These are phyloP conservation scores for Cladosporium velox DNA, from an alignment of 2,329 filamentous ascomycete genomes.

Conservation along the genomic window DNA sequence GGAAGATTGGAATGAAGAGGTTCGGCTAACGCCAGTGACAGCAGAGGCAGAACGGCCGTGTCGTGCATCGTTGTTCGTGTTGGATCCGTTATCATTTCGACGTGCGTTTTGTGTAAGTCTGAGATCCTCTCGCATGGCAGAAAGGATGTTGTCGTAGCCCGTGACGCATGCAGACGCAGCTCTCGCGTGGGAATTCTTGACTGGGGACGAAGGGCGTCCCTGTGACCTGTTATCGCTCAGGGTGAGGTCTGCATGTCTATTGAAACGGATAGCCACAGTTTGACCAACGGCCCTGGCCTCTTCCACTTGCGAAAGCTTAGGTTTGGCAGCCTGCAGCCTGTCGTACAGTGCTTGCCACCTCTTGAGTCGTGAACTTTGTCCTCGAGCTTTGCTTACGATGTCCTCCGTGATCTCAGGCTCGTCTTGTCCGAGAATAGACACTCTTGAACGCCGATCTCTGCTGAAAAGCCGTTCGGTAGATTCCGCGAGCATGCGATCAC, in stretches of 20 bases:
- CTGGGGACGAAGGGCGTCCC: constrained; percentile 6
- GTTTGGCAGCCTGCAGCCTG: constrained; percentile 26
- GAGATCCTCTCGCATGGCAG: constrained; percentile 39
- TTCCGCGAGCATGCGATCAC: constrained; percentile 65
- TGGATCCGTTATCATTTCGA: constrained; percentile 19
- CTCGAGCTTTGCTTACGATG: constrained; percentile 66
- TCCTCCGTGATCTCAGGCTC: constrained; percentile 64
- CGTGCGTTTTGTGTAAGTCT: constrained; percentile 23
- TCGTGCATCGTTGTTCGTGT: not conserved
- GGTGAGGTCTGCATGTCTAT: constrained; percentile 34
- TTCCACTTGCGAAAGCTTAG: constrained; percentile 20
- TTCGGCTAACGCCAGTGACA: not conserved
- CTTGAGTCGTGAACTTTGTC: constrained; percentile 67
- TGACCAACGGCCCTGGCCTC: constrained; percentile 19
- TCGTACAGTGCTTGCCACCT: constrained; percentile 72
- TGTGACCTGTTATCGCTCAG: constrained; percentile 29
- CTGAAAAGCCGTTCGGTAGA: constrained; percentile 8
- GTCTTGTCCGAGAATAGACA: not conserved
- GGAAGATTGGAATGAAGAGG: constrained; percentile 9
- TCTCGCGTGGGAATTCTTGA: constrained; percentile 1
- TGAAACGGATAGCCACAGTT: constrained; percentile 28
- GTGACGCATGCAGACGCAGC: constrained; percentile 22
- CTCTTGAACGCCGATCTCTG: not conserved
- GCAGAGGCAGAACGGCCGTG: constrained; percentile 14
- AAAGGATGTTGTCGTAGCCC: constrained; percentile 38